Evolutionary conservation across 768 basidiomycete species (phyloP), one percentile per base, ranked within the genome.

Genomic region (Galerina sulciceps): DNA sequence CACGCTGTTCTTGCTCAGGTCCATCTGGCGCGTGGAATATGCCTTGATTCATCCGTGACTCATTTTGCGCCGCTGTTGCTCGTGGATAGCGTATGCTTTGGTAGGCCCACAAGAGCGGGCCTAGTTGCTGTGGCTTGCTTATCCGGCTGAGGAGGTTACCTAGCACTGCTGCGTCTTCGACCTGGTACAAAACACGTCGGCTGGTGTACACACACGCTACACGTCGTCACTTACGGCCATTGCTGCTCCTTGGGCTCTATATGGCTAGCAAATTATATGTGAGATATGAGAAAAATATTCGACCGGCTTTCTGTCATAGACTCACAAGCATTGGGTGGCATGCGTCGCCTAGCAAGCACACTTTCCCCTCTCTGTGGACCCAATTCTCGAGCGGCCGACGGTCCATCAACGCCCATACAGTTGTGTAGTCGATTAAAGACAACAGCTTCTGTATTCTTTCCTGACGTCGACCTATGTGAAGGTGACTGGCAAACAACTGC

Each of bases 21-120:
- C 85, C 85, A 54, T 87, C 87, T 0, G 74, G 72, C 0, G 85
- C 68, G 64, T 88, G 86, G 69, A 87, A 87, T 43, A 81, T 79
- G 44, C 72, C 59, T 59, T 84, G 81, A 65, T 86, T 86, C 35
- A 79, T 61, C 1, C 81, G 75, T 4, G 83, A 79, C 15, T 79
- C 75, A 0, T 66, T 65, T 61, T 88, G 86, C 1, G 82, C 84
- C 13, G 66, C 73, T 0, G 80, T 73, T 3, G 84, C 77, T 23
- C 87, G 84, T 5, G 71, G 62, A 35, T 80, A 76, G 1, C 86
- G 83, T 15, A 88, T 75, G 2, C 65, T 63, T 57, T 87, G 70
- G 62, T 87, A 88, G 0, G 82, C 85, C 10, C 70, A 71, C 10
- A 88, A 71, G 14, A 87, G 71, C 1, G 72, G 63, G 0, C 67